phyloP scores from a whole-genome alignment of 352 stramenopile genomes.

The Halophytophthora polymorphica region DNA sequence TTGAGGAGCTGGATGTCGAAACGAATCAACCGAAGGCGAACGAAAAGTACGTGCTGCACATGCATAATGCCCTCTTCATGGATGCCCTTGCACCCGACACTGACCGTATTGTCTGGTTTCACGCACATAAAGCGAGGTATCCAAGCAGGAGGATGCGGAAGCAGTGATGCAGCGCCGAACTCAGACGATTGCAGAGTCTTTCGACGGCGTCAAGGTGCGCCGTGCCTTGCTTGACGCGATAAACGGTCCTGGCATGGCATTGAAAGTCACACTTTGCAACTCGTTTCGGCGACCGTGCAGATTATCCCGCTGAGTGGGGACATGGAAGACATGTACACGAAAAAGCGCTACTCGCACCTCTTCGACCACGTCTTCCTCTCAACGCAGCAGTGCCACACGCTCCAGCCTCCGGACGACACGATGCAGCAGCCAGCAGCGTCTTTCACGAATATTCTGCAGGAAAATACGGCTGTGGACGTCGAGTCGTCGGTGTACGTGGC shows the following conservation, averaged over 20 bases:
- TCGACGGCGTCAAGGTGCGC: conserved; percentile 59
- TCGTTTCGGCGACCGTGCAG: conserved; percentile 19
- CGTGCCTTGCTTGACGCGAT: not conserved
- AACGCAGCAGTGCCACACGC: conserved; percentile 50
- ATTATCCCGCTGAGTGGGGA: conserved; percentile 63
- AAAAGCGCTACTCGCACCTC: conserved; percentile 53
- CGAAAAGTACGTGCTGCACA: conserved; percentile 8
- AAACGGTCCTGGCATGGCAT: not conserved
- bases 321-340: conserved; percentile 54
- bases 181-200: conserved; percentile 43
- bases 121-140: conserved; percentile 17
- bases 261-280: not conserved
- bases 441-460: conserved; percentile 42
- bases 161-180: conserved; percentile 31
- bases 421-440: conserved; percentile 8
- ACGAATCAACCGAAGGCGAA: conserved; percentile 14
- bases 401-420: conserved; percentile 28
- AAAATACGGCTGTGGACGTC: conserved; percentile 47
- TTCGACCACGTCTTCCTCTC: conserved; percentile 77
- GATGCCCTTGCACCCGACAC: not conserved
- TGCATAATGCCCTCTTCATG: not conserved
- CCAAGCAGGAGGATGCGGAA: conserved; percentile 27
- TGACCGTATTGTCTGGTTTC: not conserved
- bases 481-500: conserved; percentile 71
- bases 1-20: conserved; percentile 31